These are phyloP conservation scores for Trichoderma sp. DNA, from an alignment of 2,329 filamentous ascomycete genomes.

Conservation along the genomic window DNA sequence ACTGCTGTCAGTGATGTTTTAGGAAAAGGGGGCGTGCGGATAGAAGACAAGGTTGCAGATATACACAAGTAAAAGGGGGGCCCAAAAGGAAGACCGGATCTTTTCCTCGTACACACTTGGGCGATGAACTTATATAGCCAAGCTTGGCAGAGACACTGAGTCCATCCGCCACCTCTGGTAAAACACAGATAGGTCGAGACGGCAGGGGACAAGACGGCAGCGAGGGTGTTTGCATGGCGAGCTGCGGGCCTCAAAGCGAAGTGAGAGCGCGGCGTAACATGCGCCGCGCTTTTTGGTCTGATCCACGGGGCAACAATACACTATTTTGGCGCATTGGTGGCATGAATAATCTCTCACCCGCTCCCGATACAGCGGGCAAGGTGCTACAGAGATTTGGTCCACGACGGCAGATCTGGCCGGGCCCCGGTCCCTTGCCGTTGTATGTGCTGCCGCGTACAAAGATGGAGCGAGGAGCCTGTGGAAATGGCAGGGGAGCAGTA, in stretches of 20 bases:
- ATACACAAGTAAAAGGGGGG: neutral
- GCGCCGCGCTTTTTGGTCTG: constrained; percentile 15
- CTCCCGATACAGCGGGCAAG: constrained; percentile 29
- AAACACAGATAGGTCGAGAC: constrained; percentile 16
- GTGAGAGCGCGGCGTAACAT: constrained; percentile 20
- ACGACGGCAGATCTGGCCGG: constrained; percentile 29
- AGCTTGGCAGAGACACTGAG: neutral
- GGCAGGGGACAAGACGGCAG: constrained; percentile 26
- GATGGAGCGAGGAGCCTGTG: constrained; percentile 28
- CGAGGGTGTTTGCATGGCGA: constrained; percentile 30
- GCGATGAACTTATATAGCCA: neutral
- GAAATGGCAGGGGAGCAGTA: neutral
- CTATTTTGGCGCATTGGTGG: constrained; percentile 10
- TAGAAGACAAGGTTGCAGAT: neutral
- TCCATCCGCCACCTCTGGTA: constrained; percentile 13
- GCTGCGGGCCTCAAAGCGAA: constrained; percentile 20
- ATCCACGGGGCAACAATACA: constrained; percentile 3
- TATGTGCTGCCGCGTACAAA: constrained; percentile 24
- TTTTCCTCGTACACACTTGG: neutral
- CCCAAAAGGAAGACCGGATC: neutral
- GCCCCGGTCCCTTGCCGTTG: constrained; percentile 22
- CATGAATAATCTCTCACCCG: constrained; percentile 17
- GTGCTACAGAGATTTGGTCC: constrained; percentile 28
- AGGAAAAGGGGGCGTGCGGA: neutral
- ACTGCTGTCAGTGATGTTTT: neutral